These are phyloP conservation scores for Clonostachys solani DNA, from an alignment of 2,329 filamentous ascomycete genomes.

Conservation along the genomic window DNA sequence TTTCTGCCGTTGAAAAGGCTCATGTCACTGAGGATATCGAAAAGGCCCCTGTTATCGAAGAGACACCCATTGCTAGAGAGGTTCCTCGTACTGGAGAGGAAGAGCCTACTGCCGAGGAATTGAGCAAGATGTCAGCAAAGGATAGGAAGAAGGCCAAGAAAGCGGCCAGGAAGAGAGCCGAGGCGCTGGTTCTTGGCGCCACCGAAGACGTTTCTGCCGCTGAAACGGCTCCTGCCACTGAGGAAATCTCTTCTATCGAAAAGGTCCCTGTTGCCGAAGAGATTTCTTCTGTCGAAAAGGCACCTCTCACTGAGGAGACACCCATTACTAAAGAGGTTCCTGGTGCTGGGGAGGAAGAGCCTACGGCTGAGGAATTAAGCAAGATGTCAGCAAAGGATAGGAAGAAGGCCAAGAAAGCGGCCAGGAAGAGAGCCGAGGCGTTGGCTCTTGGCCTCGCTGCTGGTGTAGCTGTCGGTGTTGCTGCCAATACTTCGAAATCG, in stretches of 20 bases:
- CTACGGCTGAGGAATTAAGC: neutral
- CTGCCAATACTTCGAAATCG: neutral
- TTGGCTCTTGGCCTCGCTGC: neutral
- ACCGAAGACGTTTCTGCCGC: neutral
- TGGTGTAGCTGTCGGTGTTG: too few species aligned
- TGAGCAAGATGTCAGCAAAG: neutral
- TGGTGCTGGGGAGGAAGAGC: neutral
- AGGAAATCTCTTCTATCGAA: too few species aligned
- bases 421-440: neutral
- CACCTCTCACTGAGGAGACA: too few species aligned
- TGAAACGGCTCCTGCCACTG: too few species aligned
- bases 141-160: neutral
- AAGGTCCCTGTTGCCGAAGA: too few species aligned
- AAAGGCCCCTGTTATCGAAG: too few species aligned
- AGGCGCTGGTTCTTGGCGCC: too few species aligned
- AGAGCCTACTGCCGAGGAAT: neutral
- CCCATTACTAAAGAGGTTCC: neutral
- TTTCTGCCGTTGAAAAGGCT: too few species aligned
- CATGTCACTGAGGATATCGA: too few species aligned
- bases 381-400: neutral
- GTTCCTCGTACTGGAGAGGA: neutral
- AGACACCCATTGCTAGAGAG: too few species aligned
- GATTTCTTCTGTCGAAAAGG: too few species aligned
- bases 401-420: neutral
- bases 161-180: neutral